Base-by-base conservation (phyloP, 192 early-diverging fungal genomes). In the Rhizoclosmatium sp. region DNA sequence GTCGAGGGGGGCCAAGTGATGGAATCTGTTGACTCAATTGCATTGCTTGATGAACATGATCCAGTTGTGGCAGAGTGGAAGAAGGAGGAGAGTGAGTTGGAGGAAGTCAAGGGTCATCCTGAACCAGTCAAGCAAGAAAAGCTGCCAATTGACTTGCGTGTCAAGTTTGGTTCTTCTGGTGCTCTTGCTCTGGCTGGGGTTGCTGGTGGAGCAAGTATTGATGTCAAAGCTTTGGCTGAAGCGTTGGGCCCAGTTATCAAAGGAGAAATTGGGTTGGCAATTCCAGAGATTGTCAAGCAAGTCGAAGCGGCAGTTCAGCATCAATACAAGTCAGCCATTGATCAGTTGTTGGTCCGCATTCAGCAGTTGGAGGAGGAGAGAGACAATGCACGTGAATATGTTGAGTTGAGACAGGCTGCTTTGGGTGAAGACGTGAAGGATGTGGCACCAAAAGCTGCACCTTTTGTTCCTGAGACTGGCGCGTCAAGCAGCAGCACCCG, bases 81-180 rank as follows among this genome's bases (percentile, higher is more conserved):
- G 51, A 19, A 40, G 47, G 70, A 72, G 49, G 70, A 72, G 54
- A 47, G 44, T 9, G 31, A 72, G 19, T 58, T 72, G 70, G 9
- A 7, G 12, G 10, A 41, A n/a, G 64, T 19, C 44, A 2, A 69
- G 42, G 10, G 7, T 48, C n/a, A 47, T 21, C 31, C n/a, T n/a
- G 2, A 59, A 3, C 23, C 21, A 14, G 16, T 5, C 49, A 31
- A 59, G 45, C 49, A 19, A 51, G 54, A 21, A 21, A 54, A 59
- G 31, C 2, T 59, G 10, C 54, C 49, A 39, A 23, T 72, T 39
- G 62, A 10, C 21, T 9, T 16, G 31, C 70, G 70, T 41, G 70
- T 58, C 1, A 12, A 9, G 9, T 72, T 72, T 59, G 31, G 14
- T 72, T 72, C 70, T 31, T 19, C 10, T 3, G 16, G 21, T 0